phyloP scores from a whole-genome alignment of 2,329 filamentous ascomycete genomes.

The Aspergillus versicolor region DNA sequence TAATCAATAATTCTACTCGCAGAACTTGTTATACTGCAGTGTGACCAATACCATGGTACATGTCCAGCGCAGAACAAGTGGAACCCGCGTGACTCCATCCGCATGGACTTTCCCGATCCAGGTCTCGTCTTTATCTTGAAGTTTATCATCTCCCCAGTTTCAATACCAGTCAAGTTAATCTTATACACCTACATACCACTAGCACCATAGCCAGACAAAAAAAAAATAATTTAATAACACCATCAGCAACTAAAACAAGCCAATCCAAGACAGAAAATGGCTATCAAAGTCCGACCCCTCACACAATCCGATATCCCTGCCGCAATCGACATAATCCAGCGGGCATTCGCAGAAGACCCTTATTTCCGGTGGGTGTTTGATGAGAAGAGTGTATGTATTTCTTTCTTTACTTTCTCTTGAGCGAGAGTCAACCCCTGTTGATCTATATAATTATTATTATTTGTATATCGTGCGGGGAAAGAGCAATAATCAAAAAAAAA shows the following conservation, averaged over 20 bases:
- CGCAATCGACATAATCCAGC: constrained; percentile 64
- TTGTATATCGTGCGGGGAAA: not conserved
- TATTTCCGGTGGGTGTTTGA: constrained; percentile 69
- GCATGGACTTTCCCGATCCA: constrained; percentile 9
- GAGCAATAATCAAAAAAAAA: not conserved
- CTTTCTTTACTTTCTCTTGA: constrained; percentile 39
- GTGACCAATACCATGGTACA: not conserved
- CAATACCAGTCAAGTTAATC: too few species aligned
- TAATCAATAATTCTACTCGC: too few species aligned
- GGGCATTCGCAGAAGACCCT: constrained; percentile 65
- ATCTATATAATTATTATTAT: too few species aligned
- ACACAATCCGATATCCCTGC: constrained; percentile 62
- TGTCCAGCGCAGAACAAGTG: not conserved
- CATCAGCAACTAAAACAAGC: not conserved
- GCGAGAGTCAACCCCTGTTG: too few species aligned
- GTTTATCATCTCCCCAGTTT: not conserved
- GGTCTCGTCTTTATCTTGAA: not conserved
- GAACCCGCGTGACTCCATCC: constrained; percentile 5
- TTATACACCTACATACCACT: not conserved
- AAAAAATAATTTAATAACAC: not conserved
- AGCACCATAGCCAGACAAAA: not conserved
- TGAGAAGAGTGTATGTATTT: constrained; percentile 31
- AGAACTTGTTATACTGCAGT: not conserved
- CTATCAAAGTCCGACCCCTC: constrained; percentile 56
- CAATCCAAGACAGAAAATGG: constrained; percentile 35